These are phyloP conservation scores for Trichoderma hamatum DNA, from an alignment of 2,329 filamentous ascomycete genomes.

Conservation along the genomic window DNA sequence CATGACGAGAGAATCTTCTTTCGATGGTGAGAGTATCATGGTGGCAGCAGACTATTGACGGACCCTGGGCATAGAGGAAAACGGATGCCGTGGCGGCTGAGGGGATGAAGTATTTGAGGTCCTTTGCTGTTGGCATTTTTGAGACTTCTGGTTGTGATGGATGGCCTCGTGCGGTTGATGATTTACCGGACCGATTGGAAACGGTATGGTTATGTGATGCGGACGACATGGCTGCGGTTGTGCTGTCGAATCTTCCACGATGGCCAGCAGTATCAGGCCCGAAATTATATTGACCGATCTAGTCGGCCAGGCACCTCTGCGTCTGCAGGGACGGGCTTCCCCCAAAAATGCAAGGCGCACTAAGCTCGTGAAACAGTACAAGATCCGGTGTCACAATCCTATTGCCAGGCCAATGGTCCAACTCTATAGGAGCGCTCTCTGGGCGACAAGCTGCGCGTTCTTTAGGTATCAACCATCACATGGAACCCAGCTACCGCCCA, in stretches of 20 bases:
- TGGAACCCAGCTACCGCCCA: constrained; percentile 40
- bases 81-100: constrained; percentile 89
- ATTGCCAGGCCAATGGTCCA: constrained; percentile 36
- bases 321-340: constrained; percentile 23
- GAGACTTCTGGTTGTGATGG: constrained; percentile 56
- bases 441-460: constrained; percentile 40
- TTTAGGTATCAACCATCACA: constrained; percentile 44
- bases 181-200: constrained; percentile 60
- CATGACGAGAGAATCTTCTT: constrained; percentile 79
- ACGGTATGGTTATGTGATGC: constrained; percentile 62
- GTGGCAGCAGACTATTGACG: constrained; percentile 81
- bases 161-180: constrained; percentile 49
- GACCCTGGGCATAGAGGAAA: constrained; percentile 85
- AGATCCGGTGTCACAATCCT: constrained; percentile 47
- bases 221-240: constrained; percentile 53
- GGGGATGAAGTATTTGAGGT: constrained; percentile 71
- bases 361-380: constrained; percentile 42
- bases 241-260: constrained; percentile 35
- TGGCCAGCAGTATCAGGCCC: constrained; percentile 1
- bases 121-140: constrained; percentile 53
- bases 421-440: constrained; percentile 34
- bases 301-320: constrained; percentile 15
- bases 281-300: constrained; percentile 14
- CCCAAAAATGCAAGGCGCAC: constrained; percentile 28
- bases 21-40: constrained; percentile 93